A percentile compares a stretch with the other conserved stretches of the same genome.
These are phyloP conservation scores for Teunomyces pallodes DNA, from an alignment of 805 yeast genomes.

Conservation along the genomic window DNA sequence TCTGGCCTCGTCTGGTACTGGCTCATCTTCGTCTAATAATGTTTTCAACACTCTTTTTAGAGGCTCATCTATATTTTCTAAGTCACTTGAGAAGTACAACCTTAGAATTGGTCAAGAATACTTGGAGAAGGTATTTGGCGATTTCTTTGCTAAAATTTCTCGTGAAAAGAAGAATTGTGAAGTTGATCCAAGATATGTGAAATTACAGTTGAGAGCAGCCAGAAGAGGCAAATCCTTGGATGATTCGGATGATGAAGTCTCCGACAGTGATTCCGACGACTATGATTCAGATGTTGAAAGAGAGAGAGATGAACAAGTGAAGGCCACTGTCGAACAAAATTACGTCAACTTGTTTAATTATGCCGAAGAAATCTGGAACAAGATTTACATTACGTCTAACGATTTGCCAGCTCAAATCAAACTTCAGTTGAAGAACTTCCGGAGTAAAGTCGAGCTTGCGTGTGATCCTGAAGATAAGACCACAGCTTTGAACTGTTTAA, in stretches of 20 bases:
- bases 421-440: constrained; percentile 56
- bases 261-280: constrained; percentile 19
- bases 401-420: constrained; percentile 73
- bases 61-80: constrained; percentile 81
- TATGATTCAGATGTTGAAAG: constrained; percentile 30
- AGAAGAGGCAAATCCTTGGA: constrained; percentile 23
- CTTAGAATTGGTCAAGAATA: constrained; percentile 78
- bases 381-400: constrained; percentile 62
- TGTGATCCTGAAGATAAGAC: constrained; percentile 53
- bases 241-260: constrained; percentile 16
- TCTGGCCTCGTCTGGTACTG: constrained; percentile 1
- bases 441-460: constrained; percentile 63
- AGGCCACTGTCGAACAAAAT: constrained; percentile 44
- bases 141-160: constrained; percentile 55
- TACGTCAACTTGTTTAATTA: constrained; percentile 48
- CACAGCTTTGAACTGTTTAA: constrained; percentile 66
- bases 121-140: constrained; percentile 68
- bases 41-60: constrained; percentile 55
- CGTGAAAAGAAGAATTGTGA: constrained; percentile 62
- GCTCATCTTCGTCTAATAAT: constrained; percentile 23
- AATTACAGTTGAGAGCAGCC: constrained; percentile 28
- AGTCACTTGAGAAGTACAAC: constrained; percentile 75
- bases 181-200: constrained; percentile 69
- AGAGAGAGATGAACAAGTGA: constrained; percentile 30
- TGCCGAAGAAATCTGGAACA: constrained; percentile 61